phyloP scores from a whole-genome alignment of 768 basidiomycete genomes.

The Pleurotus sapidus region DNA sequence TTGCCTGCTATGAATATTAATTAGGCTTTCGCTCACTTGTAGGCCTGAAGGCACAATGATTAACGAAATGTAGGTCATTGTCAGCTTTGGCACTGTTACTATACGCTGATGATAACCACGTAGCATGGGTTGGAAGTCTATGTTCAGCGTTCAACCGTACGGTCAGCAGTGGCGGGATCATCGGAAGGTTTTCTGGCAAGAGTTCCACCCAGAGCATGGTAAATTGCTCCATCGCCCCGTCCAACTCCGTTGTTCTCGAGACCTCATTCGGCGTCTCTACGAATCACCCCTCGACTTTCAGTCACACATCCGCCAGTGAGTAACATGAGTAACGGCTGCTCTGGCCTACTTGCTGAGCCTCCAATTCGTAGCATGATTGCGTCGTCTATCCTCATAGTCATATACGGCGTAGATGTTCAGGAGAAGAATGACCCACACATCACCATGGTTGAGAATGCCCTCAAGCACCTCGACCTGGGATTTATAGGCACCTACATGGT shows the following conservation, averaged over 20 bases:
- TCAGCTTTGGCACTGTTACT: neutral
- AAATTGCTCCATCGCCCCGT: conserved; percentile 15
- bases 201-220: conserved; percentile 19
- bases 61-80: neutral
- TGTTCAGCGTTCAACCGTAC: conserved; percentile 24
- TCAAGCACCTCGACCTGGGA: conserved; percentile 22
- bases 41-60: neutral
- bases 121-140: conserved; percentile 32
- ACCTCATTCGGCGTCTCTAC: conserved; percentile 15
- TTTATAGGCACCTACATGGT: conserved; percentile 28
- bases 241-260: conserved; percentile 20
- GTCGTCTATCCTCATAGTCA: conserved; percentile 27
- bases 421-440: conserved; percentile 32
- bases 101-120: neutral
- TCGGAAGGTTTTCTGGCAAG: conserved; percentile 24
- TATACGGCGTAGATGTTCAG: conserved; percentile 30
- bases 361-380: conserved; percentile 14
- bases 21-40: neutral
- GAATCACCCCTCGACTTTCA: conserved; percentile 13
- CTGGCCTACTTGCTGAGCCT: conserved; percentile 10
- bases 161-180: conserved; percentile 26
- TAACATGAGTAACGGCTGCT: neutral
- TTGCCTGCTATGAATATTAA: too few relatives aligned
- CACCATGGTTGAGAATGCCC: conserved; percentile 22
- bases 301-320: conserved; percentile 10